These are phyloP conservation scores for Pichia membranifaciens DNA, from an alignment of 805 yeast genomes.

Conservation along the genomic window DNA sequence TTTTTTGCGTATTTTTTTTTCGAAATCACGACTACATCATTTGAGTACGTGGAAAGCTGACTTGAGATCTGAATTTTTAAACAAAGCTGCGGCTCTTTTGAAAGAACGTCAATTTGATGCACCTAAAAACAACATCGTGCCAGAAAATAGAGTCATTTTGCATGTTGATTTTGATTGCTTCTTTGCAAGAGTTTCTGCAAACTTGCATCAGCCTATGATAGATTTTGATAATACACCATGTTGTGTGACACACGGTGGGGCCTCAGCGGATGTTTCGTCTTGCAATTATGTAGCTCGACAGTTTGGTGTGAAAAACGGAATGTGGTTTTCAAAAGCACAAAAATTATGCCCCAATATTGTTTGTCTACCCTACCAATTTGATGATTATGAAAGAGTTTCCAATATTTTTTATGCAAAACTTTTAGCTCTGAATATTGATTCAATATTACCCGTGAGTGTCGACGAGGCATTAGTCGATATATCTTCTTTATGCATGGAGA, in stretches of 20 bases:
- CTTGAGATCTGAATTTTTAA: slow-evolving; percentile 54
- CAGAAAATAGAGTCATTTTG: slow-evolving; percentile 36
- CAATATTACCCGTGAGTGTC: slow-evolving; percentile 78
- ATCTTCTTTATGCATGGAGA: slow-evolving; percentile 21
- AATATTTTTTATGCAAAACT: slow-evolving; percentile 58
- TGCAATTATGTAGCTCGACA: slow-evolving; percentile 84
- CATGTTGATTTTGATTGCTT: slow-evolving; percentile 94
- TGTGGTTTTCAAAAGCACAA: slow-evolving; percentile 76
- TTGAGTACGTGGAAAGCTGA: slow-evolving; percentile 82
- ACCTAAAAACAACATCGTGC: neutral
- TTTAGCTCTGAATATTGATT: slow-evolving; percentile 35
- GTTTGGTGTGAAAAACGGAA: slow-evolving; percentile 79
- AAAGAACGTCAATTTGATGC: slow-evolving; percentile 5
- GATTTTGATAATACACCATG: slow-evolving; percentile 45
- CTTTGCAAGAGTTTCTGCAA: slow-evolving; percentile 79
- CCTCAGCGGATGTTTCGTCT: slow-evolving; percentile 76
- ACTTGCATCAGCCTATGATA: slow-evolving; percentile 43
- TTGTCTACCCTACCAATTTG: slow-evolving; percentile 67
- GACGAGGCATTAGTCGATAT: slow-evolving; percentile 87
- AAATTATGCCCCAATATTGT: slow-evolving; percentile 55
- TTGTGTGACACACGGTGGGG: slow-evolving; percentile 60
- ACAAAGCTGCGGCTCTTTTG: slow-evolving; percentile 34
- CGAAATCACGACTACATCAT: slow-evolving; percentile 82
- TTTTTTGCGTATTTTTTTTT: slow-evolving; percentile 65
- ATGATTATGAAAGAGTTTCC: slow-evolving; percentile 62